These are phyloP conservation scores for Trichoderma harzianum DNA, from an alignment of 2,329 filamentous ascomycete species.

Conservation along the genomic window DNA sequence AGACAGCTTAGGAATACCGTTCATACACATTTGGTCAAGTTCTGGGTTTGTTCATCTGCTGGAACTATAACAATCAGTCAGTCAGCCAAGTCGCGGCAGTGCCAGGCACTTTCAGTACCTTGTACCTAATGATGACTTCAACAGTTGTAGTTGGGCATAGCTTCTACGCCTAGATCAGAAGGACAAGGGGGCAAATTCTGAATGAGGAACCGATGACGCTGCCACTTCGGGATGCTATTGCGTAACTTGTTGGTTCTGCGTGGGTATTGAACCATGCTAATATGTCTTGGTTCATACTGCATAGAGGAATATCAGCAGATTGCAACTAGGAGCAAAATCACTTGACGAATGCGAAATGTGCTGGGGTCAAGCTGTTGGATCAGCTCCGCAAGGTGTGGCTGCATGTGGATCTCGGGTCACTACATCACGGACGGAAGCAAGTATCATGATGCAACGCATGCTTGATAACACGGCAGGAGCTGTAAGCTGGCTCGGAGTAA, in stretches of 20 bases:
- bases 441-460: background rate
- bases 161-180: background rate
- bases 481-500: background rate
- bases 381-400: background rate
- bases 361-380: conserved; percentile 24
- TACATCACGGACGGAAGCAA: background rate
- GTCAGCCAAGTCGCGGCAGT: background rate
- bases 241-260: background rate
- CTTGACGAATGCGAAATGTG: conserved; percentile 31
- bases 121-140: background rate
- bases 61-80: background rate
- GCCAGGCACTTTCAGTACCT: background rate
- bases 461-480: background rate
- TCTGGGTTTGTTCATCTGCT: background rate
- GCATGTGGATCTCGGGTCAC: background rate
- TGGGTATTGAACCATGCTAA: background rate
- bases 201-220: background rate
- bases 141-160: background rate
- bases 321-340: conserved; percentile 23
- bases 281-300: background rate
- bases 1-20: background rate
- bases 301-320: background rate
- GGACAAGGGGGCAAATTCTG: background rate
- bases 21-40: background rate
- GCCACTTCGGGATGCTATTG: background rate